phyloP scores from a whole-genome alignment of 371 early-diverging fungal genomes.

The Mortierella sp. region DNA sequence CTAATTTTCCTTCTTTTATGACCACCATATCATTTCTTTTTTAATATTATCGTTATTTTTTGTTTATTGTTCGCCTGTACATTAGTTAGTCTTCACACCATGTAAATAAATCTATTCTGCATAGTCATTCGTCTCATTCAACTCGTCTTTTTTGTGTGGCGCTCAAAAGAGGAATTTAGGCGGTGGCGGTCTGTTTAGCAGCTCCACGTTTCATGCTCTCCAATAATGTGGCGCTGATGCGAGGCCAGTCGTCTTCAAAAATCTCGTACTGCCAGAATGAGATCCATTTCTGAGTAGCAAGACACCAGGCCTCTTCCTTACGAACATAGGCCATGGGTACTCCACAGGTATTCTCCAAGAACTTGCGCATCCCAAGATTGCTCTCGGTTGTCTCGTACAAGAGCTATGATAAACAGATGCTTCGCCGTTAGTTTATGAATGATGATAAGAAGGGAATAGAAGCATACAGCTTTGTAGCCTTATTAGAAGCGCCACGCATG shows the following conservation, averaged over 20 bases:
- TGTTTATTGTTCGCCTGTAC: slow-evolving; percentile 10
- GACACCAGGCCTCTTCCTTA: slow-evolving; percentile 43
- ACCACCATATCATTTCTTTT: slow-evolving; percentile 1
- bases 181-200: slow-evolving; percentile 19
- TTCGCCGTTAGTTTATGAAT: not conserved
- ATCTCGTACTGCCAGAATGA: slow-evolving; percentile 35
- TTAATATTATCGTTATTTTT: not conserved
- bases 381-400: slow-evolving; percentile 43
- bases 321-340: slow-evolving; percentile 25
- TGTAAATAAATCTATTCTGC: slow-evolving; percentile 9
- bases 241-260: slow-evolving; percentile 56
- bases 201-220: slow-evolving; percentile 40
- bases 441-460: too few relatives aligned
- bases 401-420: slow-evolving; percentile 18
- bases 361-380: slow-evolving; percentile 49
- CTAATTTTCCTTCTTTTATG: not conserved
- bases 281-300: slow-evolving; percentile 31
- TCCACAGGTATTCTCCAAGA: slow-evolving; percentile 43
- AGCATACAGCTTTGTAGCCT: too few relatives aligned
- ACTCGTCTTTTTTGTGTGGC: not conserved
- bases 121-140: not conserved
- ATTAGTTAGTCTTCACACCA: not conserved
- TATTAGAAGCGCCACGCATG: not conserved
- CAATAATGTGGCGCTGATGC: slow-evolving; percentile 26
- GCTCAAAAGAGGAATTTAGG: not conserved